Evolutionary conservation across 1,284 basidiomycete genomes (phyloP), one percentile per base, ranked within the genome.

Genomic region (Cystobasidiaceae sp.): DNA sequence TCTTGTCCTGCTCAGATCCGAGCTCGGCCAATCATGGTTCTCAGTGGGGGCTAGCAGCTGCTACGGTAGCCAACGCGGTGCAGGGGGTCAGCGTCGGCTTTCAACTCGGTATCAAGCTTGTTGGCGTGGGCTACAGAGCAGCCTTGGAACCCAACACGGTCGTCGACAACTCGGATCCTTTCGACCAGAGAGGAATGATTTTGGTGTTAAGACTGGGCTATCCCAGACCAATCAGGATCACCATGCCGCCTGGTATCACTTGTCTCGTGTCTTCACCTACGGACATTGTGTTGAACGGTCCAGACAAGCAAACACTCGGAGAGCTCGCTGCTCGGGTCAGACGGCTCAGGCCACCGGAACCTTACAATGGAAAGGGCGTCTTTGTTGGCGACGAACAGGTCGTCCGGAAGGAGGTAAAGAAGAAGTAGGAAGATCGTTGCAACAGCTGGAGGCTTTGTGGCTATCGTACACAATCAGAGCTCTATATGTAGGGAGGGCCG

Each of bases 311-410:
- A 70, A 74, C 83, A 65, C 77, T 97, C 43, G 93, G 92, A 0
- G 80, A 90, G 69, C 96, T 96, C 75, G 90, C 93, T 0, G 90
- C 91, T 17, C 84, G 86, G 72, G 88, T 98, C 33, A 80, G 92
- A 69, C 82, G 81, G 63, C 89, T 86, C 80, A 84, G 94, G 71
- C 87, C 86, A 72, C 94, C 94, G 15, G 96, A 98, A 76, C 93
- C 93, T 21, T 98, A 97, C 80, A 93, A 97, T 80, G 93, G 92
- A 73, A 93, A 96, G 83, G 93, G 93, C 67, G 86, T 97, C 70
- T 96, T 97, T 76, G 85, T 97, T 52, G 88, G 88, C 30, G 83
- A 85, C 71, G 93, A 97, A 78, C 88, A 86, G 50, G 88, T 96
- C 73, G 84, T 86, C 75, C 85, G 96, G 69, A 94, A 90, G 80